These are phyloP conservation scores for Stachybotrys chlorohalonatus DNA, from an alignment of 2,329 filamentous ascomycete genomes.

Conservation along the genomic window DNA sequence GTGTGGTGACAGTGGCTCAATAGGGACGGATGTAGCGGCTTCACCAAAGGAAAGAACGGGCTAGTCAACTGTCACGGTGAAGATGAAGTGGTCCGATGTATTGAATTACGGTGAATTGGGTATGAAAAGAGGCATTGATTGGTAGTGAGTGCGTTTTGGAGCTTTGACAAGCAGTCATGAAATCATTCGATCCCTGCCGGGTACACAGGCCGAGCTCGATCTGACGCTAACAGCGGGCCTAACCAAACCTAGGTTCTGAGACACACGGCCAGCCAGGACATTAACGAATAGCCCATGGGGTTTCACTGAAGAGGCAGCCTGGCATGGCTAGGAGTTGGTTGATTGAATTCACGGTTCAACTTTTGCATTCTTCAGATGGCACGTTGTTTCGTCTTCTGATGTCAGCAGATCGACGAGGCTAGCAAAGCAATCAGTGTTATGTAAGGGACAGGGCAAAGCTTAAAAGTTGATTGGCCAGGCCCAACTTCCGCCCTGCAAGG, in stretches of 20 bases:
- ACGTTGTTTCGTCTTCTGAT: background rate
- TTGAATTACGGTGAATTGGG: background rate
- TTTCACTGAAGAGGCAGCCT: too few species aligned
- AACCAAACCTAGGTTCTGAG: too few species aligned
- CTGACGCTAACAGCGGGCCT: background rate
- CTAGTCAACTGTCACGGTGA: background rate
- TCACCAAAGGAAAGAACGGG: conserved; percentile 6
- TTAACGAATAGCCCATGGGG: too few species aligned
- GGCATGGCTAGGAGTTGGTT: too few species aligned
- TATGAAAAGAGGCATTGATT: too few species aligned
- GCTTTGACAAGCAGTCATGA: background rate
- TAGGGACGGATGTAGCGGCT: conserved; percentile 11
- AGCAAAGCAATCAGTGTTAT: too few species aligned
- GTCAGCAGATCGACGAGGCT: too few species aligned
- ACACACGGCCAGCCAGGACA: too few species aligned
- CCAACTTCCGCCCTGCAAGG: conserved; percentile 1
- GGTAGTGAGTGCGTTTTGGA: background rate
- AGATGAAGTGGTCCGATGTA: background rate
- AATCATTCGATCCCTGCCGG: background rate
- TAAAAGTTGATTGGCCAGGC: background rate
- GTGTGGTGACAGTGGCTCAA: background rate
- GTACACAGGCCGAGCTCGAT: background rate
- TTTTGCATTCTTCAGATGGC: background rate
- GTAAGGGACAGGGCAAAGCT: background rate
- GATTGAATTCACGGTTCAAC: background rate